Evolutionary conservation across 495 filamentous ascomycete species (phyloP).

Genomic region (Podospora australis): DNA sequence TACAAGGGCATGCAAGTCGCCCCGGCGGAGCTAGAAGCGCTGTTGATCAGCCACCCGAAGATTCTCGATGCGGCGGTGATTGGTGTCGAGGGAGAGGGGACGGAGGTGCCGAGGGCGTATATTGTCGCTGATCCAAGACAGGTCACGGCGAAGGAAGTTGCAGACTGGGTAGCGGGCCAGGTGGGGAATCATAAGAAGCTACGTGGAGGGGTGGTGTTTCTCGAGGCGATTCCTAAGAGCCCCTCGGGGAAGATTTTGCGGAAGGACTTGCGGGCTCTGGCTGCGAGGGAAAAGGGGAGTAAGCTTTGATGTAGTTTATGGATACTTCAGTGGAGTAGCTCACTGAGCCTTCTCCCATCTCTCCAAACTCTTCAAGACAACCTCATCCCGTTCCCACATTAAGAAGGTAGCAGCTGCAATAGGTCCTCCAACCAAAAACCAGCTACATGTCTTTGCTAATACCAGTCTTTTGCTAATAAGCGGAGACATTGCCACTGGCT

Average conservation of each 20-base stretch:
- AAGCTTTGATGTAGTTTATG: constrained; percentile 17
- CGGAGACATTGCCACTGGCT: background rate
- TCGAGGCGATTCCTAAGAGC: constrained; percentile 76
- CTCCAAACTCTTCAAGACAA: background rate
- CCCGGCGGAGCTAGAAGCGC: constrained; percentile 71
- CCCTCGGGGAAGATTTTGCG: constrained; percentile 77
- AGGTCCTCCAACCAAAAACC: background rate
- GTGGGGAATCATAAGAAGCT: constrained; percentile 67
- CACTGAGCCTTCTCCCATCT: background rate
- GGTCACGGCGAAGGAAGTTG: constrained; percentile 21
- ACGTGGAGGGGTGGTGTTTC: constrained; percentile 69
- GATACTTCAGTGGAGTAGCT: too few relatives aligned
- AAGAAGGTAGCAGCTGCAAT: background rate
- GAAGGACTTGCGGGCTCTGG: constrained; percentile 41
- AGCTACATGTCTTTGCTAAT: too few relatives aligned
- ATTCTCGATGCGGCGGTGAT: constrained; percentile 75
- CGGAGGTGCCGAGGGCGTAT: constrained; percentile 71
- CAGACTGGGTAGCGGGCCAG: constrained; percentile 33
- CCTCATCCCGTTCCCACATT: background rate
- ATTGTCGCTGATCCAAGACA: constrained; percentile 44
- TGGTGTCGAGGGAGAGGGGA: constrained; percentile 60
- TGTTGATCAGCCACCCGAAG: constrained; percentile 59
- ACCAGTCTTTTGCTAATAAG: too few relatives aligned
- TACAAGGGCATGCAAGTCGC: constrained; percentile 66
- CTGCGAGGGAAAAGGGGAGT: constrained; percentile 19